Percentiles rank a stretch among this genome's conserved stretches.
Evolutionary conservation across 805 yeast species (phyloP).

Genomic region (Kodamaea lidongshanica): DNA sequence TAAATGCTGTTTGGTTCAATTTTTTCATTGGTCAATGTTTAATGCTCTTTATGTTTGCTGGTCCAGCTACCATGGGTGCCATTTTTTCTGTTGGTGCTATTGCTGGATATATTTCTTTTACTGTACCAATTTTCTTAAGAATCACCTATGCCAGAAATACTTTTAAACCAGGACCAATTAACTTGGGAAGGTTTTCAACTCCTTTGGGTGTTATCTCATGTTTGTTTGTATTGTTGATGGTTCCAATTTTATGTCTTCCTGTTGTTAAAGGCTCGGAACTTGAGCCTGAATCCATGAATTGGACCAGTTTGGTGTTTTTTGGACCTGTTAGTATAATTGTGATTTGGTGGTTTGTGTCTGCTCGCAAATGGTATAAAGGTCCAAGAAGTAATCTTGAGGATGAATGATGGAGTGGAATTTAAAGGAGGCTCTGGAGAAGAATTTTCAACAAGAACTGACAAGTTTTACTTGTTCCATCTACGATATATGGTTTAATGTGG

Average conservation of each 20-base stretch:
- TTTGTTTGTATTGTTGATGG: slow-evolving; percentile 47
- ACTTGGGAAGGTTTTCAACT: slow-evolving; percentile 47
- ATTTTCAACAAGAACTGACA: too few species aligned
- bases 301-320: slow-evolving; percentile 57
- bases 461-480: too few species aligned
- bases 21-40: slow-evolving; percentile 48
- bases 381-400: slow-evolving; percentile 51
- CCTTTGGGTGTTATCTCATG: slow-evolving; percentile 44
- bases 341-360: slow-evolving; percentile 46
- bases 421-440: too few species aligned
- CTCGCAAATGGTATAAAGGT: slow-evolving; percentile 54
- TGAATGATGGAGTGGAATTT: too few species aligned
- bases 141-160: slow-evolving; percentile 46
- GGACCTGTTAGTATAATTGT: slow-evolving; percentile 49
- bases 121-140: slow-evolving; percentile 53
- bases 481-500: too few species aligned
- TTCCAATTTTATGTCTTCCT: slow-evolving; percentile 57
- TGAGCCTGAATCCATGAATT: slow-evolving; percentile 39
- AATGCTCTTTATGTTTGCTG: slow-evolving; percentile 53
- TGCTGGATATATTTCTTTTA: slow-evolving; percentile 59
- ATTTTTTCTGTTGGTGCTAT: slow-evolving; percentile 69
- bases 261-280: slow-evolving; percentile 26
- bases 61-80: slow-evolving; percentile 60
- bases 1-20: slow-evolving; percentile 59
- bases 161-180: slow-evolving; percentile 63